These are phyloP conservation scores for Xylariaceae sp. DNA, from an alignment of 2,329 filamentous ascomycete genomes.

Conservation along the genomic window DNA sequence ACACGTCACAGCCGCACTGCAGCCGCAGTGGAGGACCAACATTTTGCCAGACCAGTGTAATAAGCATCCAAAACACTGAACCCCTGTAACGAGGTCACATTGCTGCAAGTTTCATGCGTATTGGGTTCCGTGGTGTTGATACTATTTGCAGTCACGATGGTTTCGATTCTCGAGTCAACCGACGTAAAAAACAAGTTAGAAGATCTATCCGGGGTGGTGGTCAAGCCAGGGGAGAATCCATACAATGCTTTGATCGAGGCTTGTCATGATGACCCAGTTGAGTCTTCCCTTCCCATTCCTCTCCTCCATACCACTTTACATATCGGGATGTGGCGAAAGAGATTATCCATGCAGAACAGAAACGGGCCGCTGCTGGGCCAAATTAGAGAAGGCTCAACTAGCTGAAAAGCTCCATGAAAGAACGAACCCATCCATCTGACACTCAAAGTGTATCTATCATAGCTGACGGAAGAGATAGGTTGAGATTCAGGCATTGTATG, in stretches of 20 bases:
- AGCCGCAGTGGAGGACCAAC: slow-evolving; percentile 12
- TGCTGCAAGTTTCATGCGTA: not conserved
- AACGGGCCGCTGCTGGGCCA: not conserved
- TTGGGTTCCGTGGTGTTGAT: not conserved
- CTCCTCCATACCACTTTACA: not conserved
- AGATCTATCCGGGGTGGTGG: slow-evolving; percentile 59
- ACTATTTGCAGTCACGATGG: slow-evolving; percentile 38
- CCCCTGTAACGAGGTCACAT: not conserved
- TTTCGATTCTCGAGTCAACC: slow-evolving; percentile 46
- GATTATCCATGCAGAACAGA: not conserved
- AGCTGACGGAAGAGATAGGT: slow-evolving; percentile 50
- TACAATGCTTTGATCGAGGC: slow-evolving; percentile 76
- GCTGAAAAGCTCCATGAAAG: not conserved
- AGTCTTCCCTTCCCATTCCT: slow-evolving; percentile 37
- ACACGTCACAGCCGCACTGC: not conserved
- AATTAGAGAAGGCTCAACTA: not conserved
- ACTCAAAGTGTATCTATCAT: not conserved
- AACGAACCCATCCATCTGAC: not conserved
- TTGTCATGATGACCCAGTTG: slow-evolving; percentile 71
- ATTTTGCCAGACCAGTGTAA: not conserved
- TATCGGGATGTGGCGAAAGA: not conserved
- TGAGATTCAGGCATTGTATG: slow-evolving; percentile 75
- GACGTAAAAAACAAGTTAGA: slow-evolving; percentile 59
- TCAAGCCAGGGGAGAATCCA: slow-evolving; percentile 69
- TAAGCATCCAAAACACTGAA: not conserved